These are phyloP conservation scores for Rhododendron molle DNA, from an alignment of 148 eudicot genomes.

Conservation along the genomic window DNA sequence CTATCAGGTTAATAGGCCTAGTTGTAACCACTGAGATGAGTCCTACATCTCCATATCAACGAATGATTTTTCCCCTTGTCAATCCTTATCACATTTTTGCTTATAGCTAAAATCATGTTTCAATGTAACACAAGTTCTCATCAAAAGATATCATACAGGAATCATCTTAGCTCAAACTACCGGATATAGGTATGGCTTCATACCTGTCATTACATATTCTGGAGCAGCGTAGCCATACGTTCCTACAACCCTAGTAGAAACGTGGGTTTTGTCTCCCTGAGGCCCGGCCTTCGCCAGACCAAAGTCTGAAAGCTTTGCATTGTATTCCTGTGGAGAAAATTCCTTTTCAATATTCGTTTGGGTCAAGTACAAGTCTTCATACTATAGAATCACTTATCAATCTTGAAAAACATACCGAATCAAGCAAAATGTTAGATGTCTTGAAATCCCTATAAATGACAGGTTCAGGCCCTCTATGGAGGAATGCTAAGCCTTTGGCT, in stretches of 20 bases:
- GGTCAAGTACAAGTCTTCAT: neutral
- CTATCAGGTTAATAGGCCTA: neutral
- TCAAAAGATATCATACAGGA: neutral
- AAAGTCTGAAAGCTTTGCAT: conserved; percentile 93
- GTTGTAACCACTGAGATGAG: neutral
- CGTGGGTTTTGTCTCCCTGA: conserved; percentile 93
- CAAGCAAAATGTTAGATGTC: conserved; percentile 92
- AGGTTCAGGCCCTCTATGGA: conserved; percentile 73
- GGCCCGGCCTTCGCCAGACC: conserved; percentile 99
- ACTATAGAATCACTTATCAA: neutral
- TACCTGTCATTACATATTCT: conserved; percentile 98
- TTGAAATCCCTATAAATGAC: conserved; percentile 94
- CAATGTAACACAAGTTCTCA: neutral
- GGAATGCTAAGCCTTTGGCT: conserved; percentile 91
- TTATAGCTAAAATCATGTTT: neutral
- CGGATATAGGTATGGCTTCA: neutral
- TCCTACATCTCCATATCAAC: neutral
- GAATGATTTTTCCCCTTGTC: neutral
- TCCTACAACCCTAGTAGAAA: conserved; percentile 92
- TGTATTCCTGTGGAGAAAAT: conserved; percentile 60
- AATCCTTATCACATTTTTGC: neutral
- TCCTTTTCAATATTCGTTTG: neutral
- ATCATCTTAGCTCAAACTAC: neutral
- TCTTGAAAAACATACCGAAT: conserved; percentile 45
- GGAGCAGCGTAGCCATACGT: conserved; percentile 99